phyloP scores from a whole-genome alignment of 495 filamentous ascomycete species.

The Stereocaulon alpinum region DNA sequence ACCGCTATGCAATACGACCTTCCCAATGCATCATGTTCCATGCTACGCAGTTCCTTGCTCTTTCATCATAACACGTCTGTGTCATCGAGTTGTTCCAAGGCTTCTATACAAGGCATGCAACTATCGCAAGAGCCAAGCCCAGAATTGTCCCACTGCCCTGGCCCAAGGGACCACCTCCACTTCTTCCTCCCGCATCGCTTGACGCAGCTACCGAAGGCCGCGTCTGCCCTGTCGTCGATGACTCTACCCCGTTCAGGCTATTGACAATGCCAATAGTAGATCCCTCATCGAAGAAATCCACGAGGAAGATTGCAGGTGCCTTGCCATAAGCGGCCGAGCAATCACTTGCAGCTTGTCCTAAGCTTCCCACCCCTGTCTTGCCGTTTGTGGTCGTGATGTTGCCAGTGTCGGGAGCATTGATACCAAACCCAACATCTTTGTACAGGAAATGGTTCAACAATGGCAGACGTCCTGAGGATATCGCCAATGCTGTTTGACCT shows the following conservation, averaged over 20 bases:
- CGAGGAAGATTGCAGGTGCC: constrained; percentile 57
- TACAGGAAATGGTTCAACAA: constrained; percentile 69
- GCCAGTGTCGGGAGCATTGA: constrained; percentile 50
- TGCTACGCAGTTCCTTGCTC: background rate
- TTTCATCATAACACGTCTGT: background rate
- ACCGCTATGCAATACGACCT: constrained; percentile 11
- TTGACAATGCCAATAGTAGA: constrained; percentile 53
- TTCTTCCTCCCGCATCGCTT: background rate
- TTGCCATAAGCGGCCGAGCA: constrained; percentile 47
- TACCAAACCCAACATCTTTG: constrained; percentile 35
- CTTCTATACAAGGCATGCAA: background rate
- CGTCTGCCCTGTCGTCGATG: constrained; percentile 30
- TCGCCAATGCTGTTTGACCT: constrained; percentile 34
- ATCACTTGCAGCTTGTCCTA: constrained; percentile 46
- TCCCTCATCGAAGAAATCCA: constrained; percentile 64
- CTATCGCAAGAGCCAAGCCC: background rate
- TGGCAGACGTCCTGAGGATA: constrained; percentile 40
- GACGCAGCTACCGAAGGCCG: constrained; percentile 2
- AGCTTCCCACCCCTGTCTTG: constrained; percentile 42
- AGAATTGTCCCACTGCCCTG: background rate
- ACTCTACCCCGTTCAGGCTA: constrained; percentile 49
- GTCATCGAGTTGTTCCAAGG: background rate
- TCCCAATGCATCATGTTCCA: background rate
- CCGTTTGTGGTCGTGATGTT: constrained; percentile 52
- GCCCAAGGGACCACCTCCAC: background rate